Evolutionary conservation across 2,329 filamentous ascomycete genomes (phyloP).

Genomic region (Aspergillus viridinutans): DNA sequence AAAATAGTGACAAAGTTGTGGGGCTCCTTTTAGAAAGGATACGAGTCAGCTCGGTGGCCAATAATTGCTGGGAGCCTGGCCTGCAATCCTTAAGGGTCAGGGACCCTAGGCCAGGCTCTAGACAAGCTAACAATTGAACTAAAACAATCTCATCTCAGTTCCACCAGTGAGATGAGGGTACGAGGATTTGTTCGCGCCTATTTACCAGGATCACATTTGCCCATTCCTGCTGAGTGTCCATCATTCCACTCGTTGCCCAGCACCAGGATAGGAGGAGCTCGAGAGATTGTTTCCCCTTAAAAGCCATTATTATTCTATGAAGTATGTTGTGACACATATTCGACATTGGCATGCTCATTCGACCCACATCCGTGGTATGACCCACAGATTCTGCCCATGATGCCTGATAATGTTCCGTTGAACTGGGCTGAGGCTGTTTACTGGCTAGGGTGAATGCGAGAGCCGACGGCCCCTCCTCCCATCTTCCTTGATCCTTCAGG

Average conservation of each 20-base stretch:
- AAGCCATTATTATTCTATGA: neutral
- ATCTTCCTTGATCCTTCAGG: neutral
- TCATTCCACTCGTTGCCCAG: neutral
- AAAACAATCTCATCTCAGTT: neutral
- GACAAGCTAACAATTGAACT: neutral
- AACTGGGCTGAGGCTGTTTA: neutral
- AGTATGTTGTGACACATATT: neutral
- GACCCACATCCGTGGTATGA: slow-evolving; percentile 5
- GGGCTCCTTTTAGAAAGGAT: neutral
- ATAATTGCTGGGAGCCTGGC: too few species aligned
- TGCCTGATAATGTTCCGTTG: neutral
- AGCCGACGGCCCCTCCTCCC: neutral
- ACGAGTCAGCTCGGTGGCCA: too few species aligned
- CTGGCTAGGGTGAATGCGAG: neutral
- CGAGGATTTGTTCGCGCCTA: neutral
- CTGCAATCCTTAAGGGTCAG: neutral
- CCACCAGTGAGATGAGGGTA: neutral
- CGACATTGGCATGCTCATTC: neutral
- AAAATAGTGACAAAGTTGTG: neutral
- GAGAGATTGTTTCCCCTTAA: neutral
- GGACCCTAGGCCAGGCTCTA: neutral
- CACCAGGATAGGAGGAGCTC: neutral
- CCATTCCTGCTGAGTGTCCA: neutral
- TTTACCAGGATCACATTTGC: neutral
- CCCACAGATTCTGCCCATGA: slow-evolving; percentile 4